These are phyloP conservation scores for Meredithiella fracta DNA, from an alignment of 2,329 filamentous ascomycete species.

Conservation along the genomic window DNA sequence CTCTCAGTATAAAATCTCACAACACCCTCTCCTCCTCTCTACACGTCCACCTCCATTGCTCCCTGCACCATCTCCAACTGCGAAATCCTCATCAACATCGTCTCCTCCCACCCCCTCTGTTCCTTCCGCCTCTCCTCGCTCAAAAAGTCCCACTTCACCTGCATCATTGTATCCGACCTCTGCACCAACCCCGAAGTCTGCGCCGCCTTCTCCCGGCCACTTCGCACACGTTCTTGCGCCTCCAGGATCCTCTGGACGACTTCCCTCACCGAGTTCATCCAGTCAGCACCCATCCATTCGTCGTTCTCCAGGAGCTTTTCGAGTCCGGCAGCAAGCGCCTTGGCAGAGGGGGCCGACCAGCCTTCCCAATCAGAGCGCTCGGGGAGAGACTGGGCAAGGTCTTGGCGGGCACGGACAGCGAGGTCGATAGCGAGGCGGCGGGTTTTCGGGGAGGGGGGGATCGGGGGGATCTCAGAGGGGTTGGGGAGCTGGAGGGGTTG, in stretches of 20 bases:
- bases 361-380: conserved; percentile 37
- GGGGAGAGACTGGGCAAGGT: conserved; percentile 23
- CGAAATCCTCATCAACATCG: conserved; percentile 28
- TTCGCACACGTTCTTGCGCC: conserved; percentile 19
- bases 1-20: background rate
- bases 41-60: conserved; percentile 24
- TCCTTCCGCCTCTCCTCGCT: conserved; percentile 44
- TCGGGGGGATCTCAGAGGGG: conserved; percentile 23
- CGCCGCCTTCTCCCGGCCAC: conserved; percentile 22
- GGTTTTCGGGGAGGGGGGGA: conserved; percentile 3
- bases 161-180: conserved; percentile 53
- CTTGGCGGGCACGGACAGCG: conserved; percentile 26
- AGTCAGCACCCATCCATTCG: conserved; percentile 44
- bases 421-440: conserved; percentile 32
- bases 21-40: conserved; percentile 14
- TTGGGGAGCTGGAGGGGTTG: conserved; percentile 23
- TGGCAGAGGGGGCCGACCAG: conserved; percentile 37
- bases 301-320: conserved; percentile 16
- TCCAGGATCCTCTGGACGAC: conserved; percentile 22
- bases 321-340: conserved; percentile 33
- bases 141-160: conserved; percentile 56
- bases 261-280: conserved; percentile 44
- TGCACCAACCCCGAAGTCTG: conserved; percentile 26
- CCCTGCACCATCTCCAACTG: conserved; percentile 21
- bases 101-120: conserved; percentile 46